A percentile compares a stretch with the other conserved stretches of the same genome.
Evolutionary conservation across 441 rosid species (phyloP).

Genomic region (Pelargonium hybrid): DNA sequence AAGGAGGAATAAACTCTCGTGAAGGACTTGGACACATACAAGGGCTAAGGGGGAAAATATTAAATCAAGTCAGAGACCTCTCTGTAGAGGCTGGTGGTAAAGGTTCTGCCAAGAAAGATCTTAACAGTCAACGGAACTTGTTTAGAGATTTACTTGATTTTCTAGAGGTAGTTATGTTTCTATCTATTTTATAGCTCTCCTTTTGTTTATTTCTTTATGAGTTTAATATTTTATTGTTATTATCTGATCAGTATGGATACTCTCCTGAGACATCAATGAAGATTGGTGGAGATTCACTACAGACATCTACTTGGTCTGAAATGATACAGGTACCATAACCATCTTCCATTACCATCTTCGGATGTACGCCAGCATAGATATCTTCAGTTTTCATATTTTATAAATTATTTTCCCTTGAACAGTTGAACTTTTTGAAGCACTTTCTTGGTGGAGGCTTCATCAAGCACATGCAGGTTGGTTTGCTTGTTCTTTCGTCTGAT

Average conservation of each 20-base stretch:
- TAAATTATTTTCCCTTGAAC: conserved; percentile 15
- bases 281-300: conserved; percentile 56
- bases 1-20: conserved; percentile 46
- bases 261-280: conserved; percentile 54
- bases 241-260: conserved; percentile 38
- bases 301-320: conserved; percentile 61
- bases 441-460: conserved; percentile 90
- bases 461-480: conserved; percentile 90
- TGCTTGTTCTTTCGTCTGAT: background rate
- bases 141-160: conserved; percentile 70
- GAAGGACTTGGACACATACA: conserved; percentile 41
- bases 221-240: background rate
- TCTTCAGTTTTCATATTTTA: background rate
- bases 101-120: conserved; percentile 90
- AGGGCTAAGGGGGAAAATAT: conserved; percentile 55
- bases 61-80: conserved; percentile 64
- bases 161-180: conserved; percentile 53
- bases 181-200: background rate
- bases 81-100: conserved; percentile 88
- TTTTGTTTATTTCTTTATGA: background rate
- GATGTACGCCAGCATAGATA: no score
- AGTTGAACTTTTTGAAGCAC: conserved; percentile 76
- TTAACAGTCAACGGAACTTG: conserved; percentile 65
- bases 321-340: conserved; percentile 54
- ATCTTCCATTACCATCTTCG: background rate